phyloP scores from a whole-genome alignment of 164 flowering plant species.

The Cinnamomum micranthum region DNA sequence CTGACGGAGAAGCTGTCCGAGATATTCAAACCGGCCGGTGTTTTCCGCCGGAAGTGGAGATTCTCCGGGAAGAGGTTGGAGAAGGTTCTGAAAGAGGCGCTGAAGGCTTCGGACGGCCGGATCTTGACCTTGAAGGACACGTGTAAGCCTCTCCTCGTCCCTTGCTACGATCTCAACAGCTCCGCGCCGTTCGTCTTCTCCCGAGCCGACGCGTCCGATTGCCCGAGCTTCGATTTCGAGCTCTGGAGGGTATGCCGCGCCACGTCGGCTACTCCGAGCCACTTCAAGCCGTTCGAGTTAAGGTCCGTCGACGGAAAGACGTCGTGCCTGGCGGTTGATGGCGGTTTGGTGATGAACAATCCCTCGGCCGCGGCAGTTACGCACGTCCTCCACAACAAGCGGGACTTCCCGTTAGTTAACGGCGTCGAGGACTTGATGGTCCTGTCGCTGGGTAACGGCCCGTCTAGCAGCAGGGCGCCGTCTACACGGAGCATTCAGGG shows the following conservation, averaged over 20 bases:
- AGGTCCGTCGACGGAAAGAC: conserved; percentile 77
- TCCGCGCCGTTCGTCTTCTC: conserved; percentile 53
- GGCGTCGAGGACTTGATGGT: conserved; percentile 83
- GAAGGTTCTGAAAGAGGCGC: conserved; percentile 23
- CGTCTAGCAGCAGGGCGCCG: conserved; percentile 6
- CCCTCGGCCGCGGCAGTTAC: conserved; percentile 92
- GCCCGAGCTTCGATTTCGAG: conserved; percentile 43
- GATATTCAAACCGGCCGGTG: conserved; percentile 19
- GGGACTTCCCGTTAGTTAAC: conserved; percentile 73
- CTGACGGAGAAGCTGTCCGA: conserved; percentile 15
- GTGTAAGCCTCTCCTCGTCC: conserved; percentile 45
- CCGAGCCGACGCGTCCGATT: conserved; percentile 49
- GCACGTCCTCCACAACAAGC: conserved; percentile 82
- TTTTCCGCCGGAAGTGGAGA: conserved; percentile 19
- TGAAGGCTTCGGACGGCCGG: conserved; percentile 23
- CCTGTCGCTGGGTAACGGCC: conserved; percentile 79
- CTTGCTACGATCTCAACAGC: conserved; percentile 47
- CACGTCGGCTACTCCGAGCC: conserved; percentile 37
- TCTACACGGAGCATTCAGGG: not conserved
- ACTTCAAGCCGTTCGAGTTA: conserved; percentile 60
- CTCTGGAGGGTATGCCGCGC: conserved; percentile 50
- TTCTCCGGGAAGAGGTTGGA: conserved; percentile 22
- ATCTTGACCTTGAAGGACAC: conserved; percentile 43
- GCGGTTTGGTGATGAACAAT: conserved; percentile 95
- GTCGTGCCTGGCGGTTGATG: conserved; percentile 69